Base-by-base conservation (phyloP, 2,329 filamentous ascomycete genomes). In the Calonectria henricotiae region DNA sequence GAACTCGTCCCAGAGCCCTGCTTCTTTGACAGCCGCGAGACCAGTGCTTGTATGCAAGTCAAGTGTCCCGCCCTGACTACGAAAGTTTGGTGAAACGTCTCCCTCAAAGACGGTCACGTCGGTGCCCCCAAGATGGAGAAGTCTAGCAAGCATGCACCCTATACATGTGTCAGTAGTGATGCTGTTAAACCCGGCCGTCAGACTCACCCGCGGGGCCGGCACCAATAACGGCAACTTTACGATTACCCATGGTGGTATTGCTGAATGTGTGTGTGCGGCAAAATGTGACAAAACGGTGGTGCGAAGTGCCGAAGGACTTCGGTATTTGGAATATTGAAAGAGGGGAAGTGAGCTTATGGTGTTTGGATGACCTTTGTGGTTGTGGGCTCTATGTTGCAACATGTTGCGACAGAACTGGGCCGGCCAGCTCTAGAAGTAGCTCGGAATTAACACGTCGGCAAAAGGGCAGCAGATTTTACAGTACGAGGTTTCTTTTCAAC, bases 21-120 rank as follows among this genome's bases (percentile, higher is more conserved):
- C 86, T 67, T 86, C 84, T 63, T 83, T 84, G 58, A 90, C 76
- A 0, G 88, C 88, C 4, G 82, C 79, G 37, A 89, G 84, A 0
- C 89, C 88, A 1, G 85, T 86, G 3, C 80, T 72, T 0, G 83
- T 84, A 71, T 90, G 88, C 9, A 91, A 79, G 73, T 90, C 88
- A 2, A 91, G 83, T 4, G 81, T 86, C 9, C 88, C 88, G 37
- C 88, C 88, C 75, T 89, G 86, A 6, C 79, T 82, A 47, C 86
- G 82, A 65, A 83, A 84, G 69, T 85, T 74, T n/a, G 83, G 82
- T 4, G 82, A 81, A 8, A 79, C 65, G 32, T 88, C 86, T 54
- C 82, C 80, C 78, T 90, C 86, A 73, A 86, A 91, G 30, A 91
- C 79, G 7, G 83, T 86, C 69, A 84, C 83, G 4, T 85, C 77